Conservation (phyloP, 2,329 filamentous ascomycete genomes). For the Hypoxylon sp. region DNA sequence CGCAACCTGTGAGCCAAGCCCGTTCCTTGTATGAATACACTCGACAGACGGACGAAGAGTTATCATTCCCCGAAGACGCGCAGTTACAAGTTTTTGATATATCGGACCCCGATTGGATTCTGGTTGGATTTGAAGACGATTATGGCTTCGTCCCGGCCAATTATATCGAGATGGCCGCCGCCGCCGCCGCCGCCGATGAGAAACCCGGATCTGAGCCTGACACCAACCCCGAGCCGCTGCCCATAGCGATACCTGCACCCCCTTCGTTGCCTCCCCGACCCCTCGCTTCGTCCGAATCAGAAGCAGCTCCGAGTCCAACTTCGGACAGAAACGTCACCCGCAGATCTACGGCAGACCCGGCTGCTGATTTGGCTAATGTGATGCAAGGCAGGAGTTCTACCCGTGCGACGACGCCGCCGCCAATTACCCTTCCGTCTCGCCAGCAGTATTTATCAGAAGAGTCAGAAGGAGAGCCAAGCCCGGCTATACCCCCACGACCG, state of each 20-base stretch:
- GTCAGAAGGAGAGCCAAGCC: slow-evolving; percentile 72
- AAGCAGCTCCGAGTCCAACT: slow-evolving; percentile 54
- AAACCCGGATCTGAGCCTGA: slow-evolving; percentile 43
- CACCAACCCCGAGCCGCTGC: slow-evolving; percentile 55
- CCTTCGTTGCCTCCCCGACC: slow-evolving; percentile 61
- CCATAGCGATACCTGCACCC: slow-evolving; percentile 45
- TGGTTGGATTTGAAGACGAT: slow-evolving; percentile 85
- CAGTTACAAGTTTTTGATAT: slow-evolving; percentile 86
- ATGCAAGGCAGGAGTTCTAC: slow-evolving; percentile 61
- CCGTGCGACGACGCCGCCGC: slow-evolving; percentile 61
- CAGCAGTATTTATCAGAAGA: slow-evolving; percentile 73
- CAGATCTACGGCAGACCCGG: slow-evolving; percentile 52
- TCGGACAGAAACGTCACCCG: slow-evolving; percentile 50
- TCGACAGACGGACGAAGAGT: slow-evolving; percentile 95
- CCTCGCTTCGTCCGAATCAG: slow-evolving; percentile 51
- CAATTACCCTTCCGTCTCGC: slow-evolving; percentile 61
- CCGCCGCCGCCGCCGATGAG: slow-evolving; percentile 51
- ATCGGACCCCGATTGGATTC: slow-evolving; percentile 94
- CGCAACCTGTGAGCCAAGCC: slow-evolving; percentile 74
- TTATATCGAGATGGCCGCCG: slow-evolving; percentile 82
- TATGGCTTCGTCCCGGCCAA: slow-evolving; percentile 96
- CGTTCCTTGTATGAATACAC: slow-evolving; percentile 99
- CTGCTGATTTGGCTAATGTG: slow-evolving; percentile 66
- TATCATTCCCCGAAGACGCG: slow-evolving; percentile 93
- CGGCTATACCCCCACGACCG: slow-evolving; percentile 54